Conservation (phyloP, 768 basidiomycete genomes). For the Rhodotorula diobovata region DNA sequence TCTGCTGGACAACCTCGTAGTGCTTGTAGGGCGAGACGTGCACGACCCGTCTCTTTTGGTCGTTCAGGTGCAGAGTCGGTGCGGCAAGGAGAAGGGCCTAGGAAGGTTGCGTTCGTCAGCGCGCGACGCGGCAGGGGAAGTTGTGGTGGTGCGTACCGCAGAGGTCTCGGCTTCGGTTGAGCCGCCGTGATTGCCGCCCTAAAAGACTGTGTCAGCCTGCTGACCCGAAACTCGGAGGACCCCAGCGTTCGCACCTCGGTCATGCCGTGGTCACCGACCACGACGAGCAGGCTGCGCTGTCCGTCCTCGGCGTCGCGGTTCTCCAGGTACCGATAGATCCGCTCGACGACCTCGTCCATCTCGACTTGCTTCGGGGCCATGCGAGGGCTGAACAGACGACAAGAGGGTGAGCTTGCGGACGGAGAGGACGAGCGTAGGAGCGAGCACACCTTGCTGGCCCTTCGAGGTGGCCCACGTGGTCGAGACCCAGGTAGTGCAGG, state of each 20-base stretch:
- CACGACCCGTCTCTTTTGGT: fast-evolving
- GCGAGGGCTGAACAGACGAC: conserved; percentile 63
- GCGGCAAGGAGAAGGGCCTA: conserved; percentile 29
- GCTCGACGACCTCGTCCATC: conserved; percentile 73
- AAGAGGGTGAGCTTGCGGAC: conserved; percentile 43
- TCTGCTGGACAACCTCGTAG: conserved; percentile 70
- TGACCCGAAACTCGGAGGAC: not conserved
- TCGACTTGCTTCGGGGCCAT: conserved; percentile 80
- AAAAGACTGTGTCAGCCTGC: not conserved
- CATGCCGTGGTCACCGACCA: conserved; percentile 96
- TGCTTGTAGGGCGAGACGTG: conserved; percentile 12
- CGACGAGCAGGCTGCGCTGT: conserved; percentile 72
- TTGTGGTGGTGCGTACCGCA: conserved; percentile 67
- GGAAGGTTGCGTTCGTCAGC: conserved; percentile 49
- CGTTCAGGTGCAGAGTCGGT: not conserved
- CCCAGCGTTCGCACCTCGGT: conserved; percentile 54
- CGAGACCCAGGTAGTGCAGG: conserved; percentile 95
- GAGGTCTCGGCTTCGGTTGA: conserved; percentile 78
- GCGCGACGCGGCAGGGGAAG: no score
- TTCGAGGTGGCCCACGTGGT: conserved; percentile 89
- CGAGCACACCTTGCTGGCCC: conserved; percentile 49
- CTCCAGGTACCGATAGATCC: conserved; percentile 61
- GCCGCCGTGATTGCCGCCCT: conserved; percentile 84
- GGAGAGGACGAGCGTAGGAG: not conserved
- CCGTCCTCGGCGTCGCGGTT: conserved; percentile 47